These are phyloP conservation scores for Tolypocladium endophyticum DNA, from an alignment of 2,329 filamentous ascomycete genomes.

Conservation along the genomic window DNA sequence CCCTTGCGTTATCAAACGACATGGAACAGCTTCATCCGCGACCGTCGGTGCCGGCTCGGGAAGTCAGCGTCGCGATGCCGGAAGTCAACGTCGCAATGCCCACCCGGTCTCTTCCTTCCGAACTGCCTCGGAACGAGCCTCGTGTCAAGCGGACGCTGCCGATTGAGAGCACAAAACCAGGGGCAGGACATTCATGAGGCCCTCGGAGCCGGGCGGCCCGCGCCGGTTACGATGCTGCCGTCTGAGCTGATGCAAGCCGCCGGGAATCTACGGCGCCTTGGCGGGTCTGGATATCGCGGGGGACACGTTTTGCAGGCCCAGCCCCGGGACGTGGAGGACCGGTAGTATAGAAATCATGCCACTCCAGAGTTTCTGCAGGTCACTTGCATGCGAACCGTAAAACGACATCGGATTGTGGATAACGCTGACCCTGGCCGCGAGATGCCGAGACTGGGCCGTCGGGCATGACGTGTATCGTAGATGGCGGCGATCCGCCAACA, in stretches of 20 bases:
- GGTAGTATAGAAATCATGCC: not conserved
- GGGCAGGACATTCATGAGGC: not conserved
- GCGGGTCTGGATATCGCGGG: not conserved
- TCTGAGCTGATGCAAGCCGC: not conserved
- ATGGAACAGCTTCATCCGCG: not conserved
- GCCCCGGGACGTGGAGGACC: not conserved
- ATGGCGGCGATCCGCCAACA: not conserved
- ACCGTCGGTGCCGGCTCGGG: not conserved
- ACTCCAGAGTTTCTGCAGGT: not conserved
- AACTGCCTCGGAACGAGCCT: not conserved
- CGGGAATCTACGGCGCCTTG: not conserved
- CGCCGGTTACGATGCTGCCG: not conserved
- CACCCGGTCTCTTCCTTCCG: not conserved
- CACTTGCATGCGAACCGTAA: not conserved
- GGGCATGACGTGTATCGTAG: not conserved
- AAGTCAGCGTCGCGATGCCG: not conserved
- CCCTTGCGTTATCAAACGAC: not conserved
- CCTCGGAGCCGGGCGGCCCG: not conserved
- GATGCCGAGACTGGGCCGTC: not conserved
- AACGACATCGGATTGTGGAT: not conserved
- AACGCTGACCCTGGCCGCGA: not conserved
- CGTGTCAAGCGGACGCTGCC: not conserved
- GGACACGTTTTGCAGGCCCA: not conserved
- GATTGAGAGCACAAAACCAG: not conserved
- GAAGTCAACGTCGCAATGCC: not conserved